phyloP scores from a whole-genome alignment of 2,329 filamentous ascomycete species.

The Stachybotrys echinatus region DNA sequence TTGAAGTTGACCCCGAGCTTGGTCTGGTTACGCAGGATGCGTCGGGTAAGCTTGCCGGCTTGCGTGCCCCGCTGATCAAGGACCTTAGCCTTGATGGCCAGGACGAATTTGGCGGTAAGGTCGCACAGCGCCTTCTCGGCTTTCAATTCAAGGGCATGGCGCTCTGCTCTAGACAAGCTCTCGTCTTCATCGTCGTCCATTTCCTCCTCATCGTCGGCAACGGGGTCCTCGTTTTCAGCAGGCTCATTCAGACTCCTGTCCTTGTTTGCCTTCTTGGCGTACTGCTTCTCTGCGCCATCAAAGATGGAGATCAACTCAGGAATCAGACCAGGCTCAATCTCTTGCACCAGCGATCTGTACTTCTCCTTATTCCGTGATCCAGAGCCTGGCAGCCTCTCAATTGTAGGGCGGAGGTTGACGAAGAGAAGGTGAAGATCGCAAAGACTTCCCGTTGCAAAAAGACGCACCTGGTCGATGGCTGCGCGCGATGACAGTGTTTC shows the following conservation, averaged over 20 bases:
- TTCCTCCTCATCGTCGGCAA: slow-evolving; percentile 56
- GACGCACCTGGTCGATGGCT: slow-evolving; percentile 71
- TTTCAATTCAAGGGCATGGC: slow-evolving; percentile 61
- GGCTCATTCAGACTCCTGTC: slow-evolving; percentile 53
- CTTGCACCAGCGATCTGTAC: slow-evolving; percentile 51
- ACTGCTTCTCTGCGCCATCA: slow-evolving; percentile 68
- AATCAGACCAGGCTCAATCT: slow-evolving; percentile 58
- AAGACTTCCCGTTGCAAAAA: slow-evolving; percentile 68
- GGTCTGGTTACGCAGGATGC: slow-evolving; percentile 73
- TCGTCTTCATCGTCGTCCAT: slow-evolving; percentile 52
- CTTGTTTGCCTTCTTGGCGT: slow-evolving; percentile 63
- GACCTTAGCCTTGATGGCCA: slow-evolving; percentile 70
- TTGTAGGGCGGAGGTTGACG: slow-evolving; percentile 58
- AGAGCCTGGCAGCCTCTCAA: slow-evolving; percentile 30
- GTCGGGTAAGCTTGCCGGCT: slow-evolving; percentile 60
- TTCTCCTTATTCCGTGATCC: slow-evolving; percentile 19
- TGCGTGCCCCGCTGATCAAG: slow-evolving; percentile 60
- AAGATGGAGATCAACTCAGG: slow-evolving; percentile 74
- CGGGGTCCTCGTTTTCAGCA: slow-evolving; percentile 67
- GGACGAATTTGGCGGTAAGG: slow-evolving; percentile 76
- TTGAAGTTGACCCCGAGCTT: slow-evolving; percentile 81
- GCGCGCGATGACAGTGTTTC: slow-evolving; percentile 62
- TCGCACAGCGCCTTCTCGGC: slow-evolving; percentile 84
- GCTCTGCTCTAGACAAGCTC: slow-evolving; percentile 50
- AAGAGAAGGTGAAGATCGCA: slow-evolving; percentile 82